These are phyloP conservation scores for Leccinum truebloodii DNA, from an alignment of 768 basidiomycete genomes.

Conservation along the genomic window DNA sequence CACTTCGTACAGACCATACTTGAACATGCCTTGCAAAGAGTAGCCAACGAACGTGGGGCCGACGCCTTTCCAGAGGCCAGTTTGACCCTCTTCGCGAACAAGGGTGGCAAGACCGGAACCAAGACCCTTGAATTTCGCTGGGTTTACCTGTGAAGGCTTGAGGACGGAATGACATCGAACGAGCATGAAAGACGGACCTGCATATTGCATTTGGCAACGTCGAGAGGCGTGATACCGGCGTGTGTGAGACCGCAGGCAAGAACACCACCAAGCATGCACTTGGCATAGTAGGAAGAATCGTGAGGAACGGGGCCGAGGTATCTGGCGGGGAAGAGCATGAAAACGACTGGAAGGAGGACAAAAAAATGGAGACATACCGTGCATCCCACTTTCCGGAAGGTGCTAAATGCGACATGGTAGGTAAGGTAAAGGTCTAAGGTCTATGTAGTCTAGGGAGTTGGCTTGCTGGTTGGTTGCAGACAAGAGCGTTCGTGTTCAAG, in stretches of 20 bases:
- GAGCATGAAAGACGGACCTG: constrained; percentile 1
- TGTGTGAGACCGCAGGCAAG: constrained; percentile 12
- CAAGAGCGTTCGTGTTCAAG: background rate
- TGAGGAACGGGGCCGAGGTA: constrained; percentile 15
- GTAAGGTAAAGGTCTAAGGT: constrained; percentile 1
- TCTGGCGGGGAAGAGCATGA: background rate
- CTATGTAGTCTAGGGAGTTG: constrained; percentile 1
- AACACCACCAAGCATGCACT: constrained; percentile 13
- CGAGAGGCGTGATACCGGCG: constrained; percentile 11
- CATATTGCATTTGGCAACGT: constrained; percentile 13
- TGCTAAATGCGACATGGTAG: constrained; percentile 17
- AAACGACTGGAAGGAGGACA: background rate
- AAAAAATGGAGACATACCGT: background rate
- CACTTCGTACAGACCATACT: constrained; percentile 95
- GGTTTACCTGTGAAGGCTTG: constrained; percentile 56
- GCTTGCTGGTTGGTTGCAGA: background rate
- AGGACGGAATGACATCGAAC: too few species aligned
- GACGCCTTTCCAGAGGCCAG: constrained; percentile 91
- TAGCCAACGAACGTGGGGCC: constrained; percentile 92
- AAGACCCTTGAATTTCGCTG: constrained; percentile 71
- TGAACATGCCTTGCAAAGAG: constrained; percentile 95
- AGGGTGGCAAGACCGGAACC: constrained; percentile 60
- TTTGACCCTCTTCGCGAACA: constrained; percentile 76
- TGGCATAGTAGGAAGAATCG: constrained; percentile 14
- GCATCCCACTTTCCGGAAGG: constrained; percentile 21